Conservation (phyloP, 225 moss, liverwort and hornwort genomes). For the Sphagnum contortum region DNA sequence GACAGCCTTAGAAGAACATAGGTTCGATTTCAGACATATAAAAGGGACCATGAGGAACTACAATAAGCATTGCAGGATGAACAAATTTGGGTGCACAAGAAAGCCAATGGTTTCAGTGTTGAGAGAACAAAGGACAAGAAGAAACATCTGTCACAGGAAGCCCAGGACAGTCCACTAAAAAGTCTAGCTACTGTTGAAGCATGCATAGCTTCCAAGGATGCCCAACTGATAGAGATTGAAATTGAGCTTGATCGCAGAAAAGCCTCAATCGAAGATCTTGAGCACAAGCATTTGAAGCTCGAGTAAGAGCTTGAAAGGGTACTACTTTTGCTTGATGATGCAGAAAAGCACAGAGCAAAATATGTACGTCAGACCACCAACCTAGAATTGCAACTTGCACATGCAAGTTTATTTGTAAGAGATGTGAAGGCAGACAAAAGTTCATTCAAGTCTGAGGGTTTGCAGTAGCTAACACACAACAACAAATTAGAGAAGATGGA, state of each 20-base stretch:
- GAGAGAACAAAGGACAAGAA: background rate
- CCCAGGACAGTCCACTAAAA: conserved; percentile 8
- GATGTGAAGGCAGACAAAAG: conserved; percentile 2
- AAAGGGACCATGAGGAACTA: conserved; percentile 23
- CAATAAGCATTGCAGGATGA: conserved; percentile 19
- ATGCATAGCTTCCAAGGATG: conserved; percentile 15
- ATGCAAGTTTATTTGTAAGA: conserved; percentile 10
- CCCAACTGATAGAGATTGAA: conserved; percentile 31
- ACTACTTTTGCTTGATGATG: conserved; percentile 32
- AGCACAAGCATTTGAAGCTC: conserved; percentile 29
- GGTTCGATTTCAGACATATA: conserved; percentile 36
- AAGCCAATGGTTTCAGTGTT: background rate
- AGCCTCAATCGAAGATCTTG: conserved; percentile 38
- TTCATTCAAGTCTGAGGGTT: background rate
- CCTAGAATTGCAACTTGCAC: conserved; percentile 30
- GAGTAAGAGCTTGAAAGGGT: conserved; percentile 32
- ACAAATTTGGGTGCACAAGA: conserved; percentile 4
- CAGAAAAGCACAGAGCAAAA: conserved; percentile 22
- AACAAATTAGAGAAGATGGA: conserved; percentile 23
- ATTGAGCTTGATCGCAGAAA: conserved; percentile 27
- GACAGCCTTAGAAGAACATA: conserved; percentile 30
- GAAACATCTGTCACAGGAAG: conserved; percentile 6
- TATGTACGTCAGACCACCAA: conserved; percentile 19
- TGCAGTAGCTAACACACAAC: conserved; percentile 11
- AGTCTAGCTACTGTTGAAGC: conserved; percentile 20